These are phyloP conservation scores for Kazachstania martiniae DNA, from an alignment of 805 yeast species.

Conservation along the genomic window DNA sequence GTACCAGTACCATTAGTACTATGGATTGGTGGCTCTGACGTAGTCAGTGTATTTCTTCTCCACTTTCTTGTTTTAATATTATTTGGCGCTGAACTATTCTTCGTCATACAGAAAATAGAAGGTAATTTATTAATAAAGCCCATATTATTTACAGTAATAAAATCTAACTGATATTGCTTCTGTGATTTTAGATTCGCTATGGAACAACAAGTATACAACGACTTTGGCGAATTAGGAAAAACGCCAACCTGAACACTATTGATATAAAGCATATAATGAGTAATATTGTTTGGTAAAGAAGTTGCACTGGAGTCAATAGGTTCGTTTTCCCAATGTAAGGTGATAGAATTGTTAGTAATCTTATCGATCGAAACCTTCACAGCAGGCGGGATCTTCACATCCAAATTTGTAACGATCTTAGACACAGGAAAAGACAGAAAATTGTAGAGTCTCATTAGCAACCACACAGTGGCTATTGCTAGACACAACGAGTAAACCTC, in stretches of 20 bases:
- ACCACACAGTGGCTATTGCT: constrained; percentile 16
- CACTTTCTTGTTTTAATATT: constrained; percentile 12
- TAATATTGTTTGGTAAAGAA: constrained; percentile 8
- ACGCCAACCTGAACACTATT: constrained; percentile 22
- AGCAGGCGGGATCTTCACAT: constrained; percentile 24
- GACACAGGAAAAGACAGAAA: constrained; percentile 23
- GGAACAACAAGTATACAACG: constrained; percentile 25
- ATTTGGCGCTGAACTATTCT: constrained; percentile 3
- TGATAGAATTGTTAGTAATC: constrained; percentile 19
- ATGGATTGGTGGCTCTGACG: too few relatives aligned
- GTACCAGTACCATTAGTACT: neutral
- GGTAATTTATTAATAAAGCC: constrained; percentile 28
- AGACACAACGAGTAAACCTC: constrained; percentile 3
- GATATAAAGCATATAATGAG: constrained; percentile 23
- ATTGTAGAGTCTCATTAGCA: constrained; percentile 18
- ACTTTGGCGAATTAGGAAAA: constrained; percentile 22
- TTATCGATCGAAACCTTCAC: constrained; percentile 27
- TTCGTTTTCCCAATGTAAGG: constrained; percentile 29
- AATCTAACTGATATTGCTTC: constrained; percentile 24
- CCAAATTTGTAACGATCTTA: constrained; percentile 19
- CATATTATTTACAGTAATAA: constrained; percentile 24
- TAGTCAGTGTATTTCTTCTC: constrained; percentile 16
- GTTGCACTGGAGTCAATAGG: constrained; percentile 1
- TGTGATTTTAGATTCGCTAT: constrained; percentile 18
- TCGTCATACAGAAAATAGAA: constrained; percentile 23